Evolutionary conservation across 1,284 basidiomycete genomes (phyloP), one percentile per base, ranked within the genome.

Genomic region (Naganishia cerealis): DNA sequence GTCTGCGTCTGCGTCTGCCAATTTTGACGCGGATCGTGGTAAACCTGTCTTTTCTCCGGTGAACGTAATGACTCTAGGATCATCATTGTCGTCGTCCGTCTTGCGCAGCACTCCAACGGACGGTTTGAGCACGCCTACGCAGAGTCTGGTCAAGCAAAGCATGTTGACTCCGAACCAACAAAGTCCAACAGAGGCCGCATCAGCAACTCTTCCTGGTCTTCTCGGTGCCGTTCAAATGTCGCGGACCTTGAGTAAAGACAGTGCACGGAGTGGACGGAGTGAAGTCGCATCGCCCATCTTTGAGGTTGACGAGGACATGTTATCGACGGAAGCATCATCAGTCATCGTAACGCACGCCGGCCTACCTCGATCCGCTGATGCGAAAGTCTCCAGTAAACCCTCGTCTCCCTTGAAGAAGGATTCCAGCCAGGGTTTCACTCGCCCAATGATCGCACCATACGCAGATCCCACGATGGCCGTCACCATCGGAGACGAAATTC

Each of bases 401-500:
- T 57, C 55, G 18, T 36, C 57, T 16, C 46, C 57, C 24, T 59
- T 59, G 26, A 59, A 59, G 29, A 29, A 9, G 16, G 24, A 40
- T 29, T 59, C 57, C 38, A 40, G 38, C 38, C 29, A 39, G 38
- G 42, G 42, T 21, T 42, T 46, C 26, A 33, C n/a, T n/a, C 57
- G 33, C 13, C 42, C 57, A 21, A 33, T 16, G 21, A 48, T 59
- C 40, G 42, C 42, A 36, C 57, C 57, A 36, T 59, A 59, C 29
- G 57, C 57, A 10, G 57, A 43, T 33, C 40, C 57, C 15, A 59
- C 57, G 8, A 59, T 59, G 57, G 57, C 57, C 36, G 7, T 59
- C 15, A 59, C 57, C 29, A 59, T 59, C 43, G 57, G 57, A 16
- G 57, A 59, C 43, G 43, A 59, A 46, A 59, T 59, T 33, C 57